phyloP scores from a whole-genome alignment of 2,329 filamentous ascomycete species.

The Colletotrichum godetiae region DNA sequence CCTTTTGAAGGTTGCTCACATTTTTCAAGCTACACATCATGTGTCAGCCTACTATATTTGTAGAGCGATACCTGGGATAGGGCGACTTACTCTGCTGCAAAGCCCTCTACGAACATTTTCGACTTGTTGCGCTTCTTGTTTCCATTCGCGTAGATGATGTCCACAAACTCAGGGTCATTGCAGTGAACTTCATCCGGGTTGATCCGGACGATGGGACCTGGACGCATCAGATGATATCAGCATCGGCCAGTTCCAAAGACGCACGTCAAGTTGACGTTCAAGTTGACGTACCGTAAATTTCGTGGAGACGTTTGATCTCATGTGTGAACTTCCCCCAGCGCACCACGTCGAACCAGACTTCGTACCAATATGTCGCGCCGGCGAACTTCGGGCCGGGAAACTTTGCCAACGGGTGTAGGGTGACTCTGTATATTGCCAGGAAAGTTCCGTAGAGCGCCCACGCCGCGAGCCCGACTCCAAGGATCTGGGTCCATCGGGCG shows the following conservation, averaged over 20 bases:
- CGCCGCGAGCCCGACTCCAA: neutral
- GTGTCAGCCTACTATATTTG: neutral
- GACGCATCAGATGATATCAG: neutral
- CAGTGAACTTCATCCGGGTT: constrained; percentile 43
- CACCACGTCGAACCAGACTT: constrained; percentile 42
- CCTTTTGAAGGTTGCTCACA: neutral
- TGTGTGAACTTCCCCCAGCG: constrained; percentile 25
- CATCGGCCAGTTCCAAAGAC: neutral
- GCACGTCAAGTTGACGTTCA: constrained; percentile 25
- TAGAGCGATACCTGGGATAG: neutral
- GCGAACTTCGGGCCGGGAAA: constrained; percentile 41
- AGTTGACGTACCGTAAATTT: constrained; percentile 38
- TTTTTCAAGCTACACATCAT: neutral
- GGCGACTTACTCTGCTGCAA: constrained; percentile 24
- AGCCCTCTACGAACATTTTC: constrained; percentile 27
- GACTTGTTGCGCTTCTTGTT: constrained; percentile 35
- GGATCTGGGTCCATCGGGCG: neutral
- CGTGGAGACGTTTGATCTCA: constrained; percentile 39
- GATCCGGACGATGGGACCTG: constrained; percentile 43
- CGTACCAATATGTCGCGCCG: constrained; percentile 37
- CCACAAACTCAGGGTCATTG: constrained; percentile 41
- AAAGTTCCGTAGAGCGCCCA: constrained; percentile 5
- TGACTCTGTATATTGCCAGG: constrained; percentile 32
- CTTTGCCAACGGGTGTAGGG: constrained; percentile 35
- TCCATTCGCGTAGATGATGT: constrained; percentile 39